Evolutionary conservation across 768 basidiomycete genomes (phyloP).

Genomic region (Pholiota molesta): DNA sequence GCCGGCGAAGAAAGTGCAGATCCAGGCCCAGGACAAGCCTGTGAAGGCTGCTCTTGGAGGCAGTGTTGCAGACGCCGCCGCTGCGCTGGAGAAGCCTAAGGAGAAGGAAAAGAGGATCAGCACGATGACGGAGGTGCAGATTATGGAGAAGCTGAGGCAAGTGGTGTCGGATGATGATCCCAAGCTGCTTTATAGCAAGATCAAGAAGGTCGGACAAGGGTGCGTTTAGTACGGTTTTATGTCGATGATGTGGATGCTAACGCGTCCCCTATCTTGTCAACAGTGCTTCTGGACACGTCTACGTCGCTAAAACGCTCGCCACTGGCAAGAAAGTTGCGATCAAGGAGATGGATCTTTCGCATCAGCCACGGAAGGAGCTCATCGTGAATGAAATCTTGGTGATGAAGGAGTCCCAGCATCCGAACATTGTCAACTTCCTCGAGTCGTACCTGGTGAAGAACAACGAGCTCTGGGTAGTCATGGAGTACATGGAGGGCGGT

Average conservation of each 20-base stretch:
- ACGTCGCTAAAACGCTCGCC: conserved; percentile 89
- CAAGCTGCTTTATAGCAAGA: conserved; percentile 89
- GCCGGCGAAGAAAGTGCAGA: conserved; percentile 71
- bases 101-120: conserved; percentile 92
- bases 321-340: conserved; percentile 92
- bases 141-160: conserved; percentile 94
- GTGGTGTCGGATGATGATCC: conserved; percentile 91
- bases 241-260: conserved; percentile 14
- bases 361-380: conserved; percentile 95
- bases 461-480: conserved; percentile 94
- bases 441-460: conserved; percentile 89
- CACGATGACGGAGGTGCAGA: conserved; percentile 96
- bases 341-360: conserved; percentile 97
- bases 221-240: conserved; percentile 43
- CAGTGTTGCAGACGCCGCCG: conserved; percentile 64
- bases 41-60: conserved; percentile 37
- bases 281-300: conserved; percentile 97
- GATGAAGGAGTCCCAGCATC: conserved; percentile 98
- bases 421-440: conserved; percentile 96
- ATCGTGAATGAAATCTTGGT: conserved; percentile 98
- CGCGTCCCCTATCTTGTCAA: conserved; percentile 11
- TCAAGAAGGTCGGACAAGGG: conserved; percentile 99
- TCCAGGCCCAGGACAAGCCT: conserved; percentile 52
- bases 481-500: conserved; percentile 99
- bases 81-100: conserved; percentile 75